phyloP scores from a whole-genome alignment of 257 asterid species.

The Galeopsis tetrahit region DNA sequence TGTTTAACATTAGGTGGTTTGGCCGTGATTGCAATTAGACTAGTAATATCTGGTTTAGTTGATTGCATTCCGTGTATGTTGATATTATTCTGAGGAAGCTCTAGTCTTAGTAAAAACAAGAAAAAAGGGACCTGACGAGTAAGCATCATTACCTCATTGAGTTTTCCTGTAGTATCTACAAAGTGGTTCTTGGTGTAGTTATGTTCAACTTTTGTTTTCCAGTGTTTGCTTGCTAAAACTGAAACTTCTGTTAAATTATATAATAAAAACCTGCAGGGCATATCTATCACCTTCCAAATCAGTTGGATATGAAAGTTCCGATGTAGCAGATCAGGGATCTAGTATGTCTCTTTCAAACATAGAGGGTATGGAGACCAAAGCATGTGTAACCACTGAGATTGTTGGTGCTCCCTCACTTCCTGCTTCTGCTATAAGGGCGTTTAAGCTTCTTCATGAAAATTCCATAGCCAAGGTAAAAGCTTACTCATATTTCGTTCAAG shows the following conservation, averaged over 20 bases:
- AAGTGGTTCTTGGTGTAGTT: neutral
- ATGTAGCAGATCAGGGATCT: conserved; percentile 27
- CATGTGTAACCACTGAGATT: conserved; percentile 34
- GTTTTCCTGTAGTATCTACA: neutral
- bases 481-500: neutral
- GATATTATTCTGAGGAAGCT: conserved; percentile 4
- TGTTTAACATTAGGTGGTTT: neutral
- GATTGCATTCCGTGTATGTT: neutral
- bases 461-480: conserved; percentile 55
- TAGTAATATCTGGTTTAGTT: neutral
- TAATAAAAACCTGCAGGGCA: conserved; percentile 48
- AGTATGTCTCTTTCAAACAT: conserved; percentile 36
- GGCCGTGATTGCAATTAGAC: neutral
- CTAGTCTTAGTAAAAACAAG: no score
- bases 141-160: neutral
- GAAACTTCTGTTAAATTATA: neutral
- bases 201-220: neutral
- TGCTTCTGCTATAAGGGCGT: conserved; percentile 59
- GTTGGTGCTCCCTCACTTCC: conserved; percentile 41
- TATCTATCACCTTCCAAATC: conserved; percentile 47
- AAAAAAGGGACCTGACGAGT: no score
- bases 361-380: conserved; percentile 37
- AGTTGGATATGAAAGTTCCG: conserved; percentile 38
- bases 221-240: neutral
- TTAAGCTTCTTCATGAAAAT: conserved; percentile 55